Conservation (phyloP, 2,329 filamentous ascomycete genomes). For the Nannizziopsis barbatae region DNA sequence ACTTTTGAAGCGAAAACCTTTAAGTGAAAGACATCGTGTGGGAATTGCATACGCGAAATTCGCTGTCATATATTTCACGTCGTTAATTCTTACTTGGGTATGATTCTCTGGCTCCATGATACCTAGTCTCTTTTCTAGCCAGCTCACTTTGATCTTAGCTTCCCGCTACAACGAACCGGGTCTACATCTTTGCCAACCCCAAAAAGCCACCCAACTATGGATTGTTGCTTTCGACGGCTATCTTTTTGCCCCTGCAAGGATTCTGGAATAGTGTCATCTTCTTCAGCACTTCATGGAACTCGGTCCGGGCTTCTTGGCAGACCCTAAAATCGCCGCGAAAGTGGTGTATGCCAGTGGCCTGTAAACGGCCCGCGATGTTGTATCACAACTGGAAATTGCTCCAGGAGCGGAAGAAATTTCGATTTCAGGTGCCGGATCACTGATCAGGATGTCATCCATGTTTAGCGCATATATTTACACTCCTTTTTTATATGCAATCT, state of each 20-base stretch:
- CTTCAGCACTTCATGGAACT: constrained; percentile 48
- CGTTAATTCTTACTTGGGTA: constrained; percentile 35
- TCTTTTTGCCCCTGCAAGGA: constrained; percentile 69
- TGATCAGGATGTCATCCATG: no score
- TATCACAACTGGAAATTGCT: not conserved
- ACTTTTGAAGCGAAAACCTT: constrained; percentile 6
- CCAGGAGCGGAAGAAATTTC: not conserved
- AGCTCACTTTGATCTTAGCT: constrained; percentile 29
- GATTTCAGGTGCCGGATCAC: not conserved
- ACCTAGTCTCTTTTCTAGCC: not conserved
- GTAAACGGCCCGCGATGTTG: not conserved
- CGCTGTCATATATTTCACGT: constrained; percentile 32
- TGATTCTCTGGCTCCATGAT: constrained; percentile 2
- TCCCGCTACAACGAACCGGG: constrained; percentile 63
- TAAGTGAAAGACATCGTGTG: constrained; percentile 27
- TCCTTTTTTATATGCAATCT: no score
- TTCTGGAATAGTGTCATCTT: constrained; percentile 81
- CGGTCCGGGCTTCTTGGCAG: not conserved
- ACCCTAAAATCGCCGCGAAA: not conserved
- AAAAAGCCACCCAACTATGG: constrained; percentile 40
- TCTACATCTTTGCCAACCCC: constrained; percentile 55
- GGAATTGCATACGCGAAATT: constrained; percentile 32
- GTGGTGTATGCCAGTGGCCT: not conserved
- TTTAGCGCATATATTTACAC: no score
- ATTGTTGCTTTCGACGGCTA: constrained; percentile 58